phyloP scores from a whole-genome alignment of 75 land plant species.

The Selaginella tamariscina region DNA sequence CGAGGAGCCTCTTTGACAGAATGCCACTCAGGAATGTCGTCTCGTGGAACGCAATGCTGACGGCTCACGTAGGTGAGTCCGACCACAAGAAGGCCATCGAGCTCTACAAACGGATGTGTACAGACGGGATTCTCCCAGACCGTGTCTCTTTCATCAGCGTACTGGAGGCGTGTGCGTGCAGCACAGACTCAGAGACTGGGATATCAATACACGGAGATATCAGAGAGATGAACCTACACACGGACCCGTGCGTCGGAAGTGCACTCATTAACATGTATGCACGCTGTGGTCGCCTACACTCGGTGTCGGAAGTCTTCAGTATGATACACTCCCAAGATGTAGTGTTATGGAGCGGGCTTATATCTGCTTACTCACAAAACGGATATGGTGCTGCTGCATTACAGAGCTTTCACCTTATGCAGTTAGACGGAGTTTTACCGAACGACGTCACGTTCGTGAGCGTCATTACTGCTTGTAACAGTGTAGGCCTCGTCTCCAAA shows the following conservation, averaged over 20 bases:
- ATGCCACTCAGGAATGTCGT: slow-evolving; percentile 21
- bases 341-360: background rate
- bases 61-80: slow-evolving; percentile 20
- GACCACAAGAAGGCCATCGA: slow-evolving; percentile 15
- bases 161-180: slow-evolving; percentile 13
- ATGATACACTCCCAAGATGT: background rate
- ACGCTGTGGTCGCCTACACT: background rate
- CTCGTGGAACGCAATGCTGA: slow-evolving; percentile 39
- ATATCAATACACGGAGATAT: background rate
- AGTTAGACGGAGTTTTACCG: background rate
- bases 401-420: background rate
- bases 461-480: background rate
- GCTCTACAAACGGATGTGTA: slow-evolving; percentile 16
- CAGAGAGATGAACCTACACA: background rate
- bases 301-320: background rate
- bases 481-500: background rate
- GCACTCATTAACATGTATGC: background rate
- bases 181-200: background rate
- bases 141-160: slow-evolving; percentile 15
- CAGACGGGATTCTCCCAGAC: slow-evolving; percentile 3
- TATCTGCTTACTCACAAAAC: background rate
- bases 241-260: background rate
- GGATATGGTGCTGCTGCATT: background rate
- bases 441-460: background rate
- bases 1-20: slow-evolving; percentile 22